Evolutionary conservation across 371 early-diverging fungal genomes (phyloP).

Genomic region (Conidiobolus incongruus): DNA sequence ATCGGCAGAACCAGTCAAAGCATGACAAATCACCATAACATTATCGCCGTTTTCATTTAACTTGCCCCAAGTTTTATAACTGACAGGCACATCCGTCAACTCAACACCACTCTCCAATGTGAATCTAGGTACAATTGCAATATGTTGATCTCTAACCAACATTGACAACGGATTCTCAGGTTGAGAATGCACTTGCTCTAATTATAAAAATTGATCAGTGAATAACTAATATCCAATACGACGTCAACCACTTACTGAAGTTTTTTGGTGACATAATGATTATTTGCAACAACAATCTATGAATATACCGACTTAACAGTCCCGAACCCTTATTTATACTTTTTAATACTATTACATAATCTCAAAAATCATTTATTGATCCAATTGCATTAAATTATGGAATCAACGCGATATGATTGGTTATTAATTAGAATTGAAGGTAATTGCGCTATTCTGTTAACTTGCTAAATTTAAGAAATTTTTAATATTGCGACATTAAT

Average conservation of each 20-base stretch:
- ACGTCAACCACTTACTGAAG: not conserved
- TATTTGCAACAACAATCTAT: too few relatives aligned
- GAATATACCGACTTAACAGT: too few relatives aligned
- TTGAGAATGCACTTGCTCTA: slow-evolving; percentile 9
- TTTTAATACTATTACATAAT: too few relatives aligned
- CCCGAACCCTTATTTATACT: too few relatives aligned
- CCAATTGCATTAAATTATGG: too few relatives aligned
- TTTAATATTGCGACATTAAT: too few relatives aligned
- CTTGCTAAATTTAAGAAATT: too few relatives aligned
- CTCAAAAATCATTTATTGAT: too few relatives aligned
- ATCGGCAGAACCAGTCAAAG: slow-evolving; percentile 84
- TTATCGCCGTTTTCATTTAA: slow-evolving; percentile 56
- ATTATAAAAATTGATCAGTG: not conserved
- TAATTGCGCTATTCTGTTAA: too few relatives aligned
- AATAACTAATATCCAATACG: not conserved
- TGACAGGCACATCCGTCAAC: slow-evolving; percentile 63
- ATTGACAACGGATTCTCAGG: slow-evolving; percentile 26
- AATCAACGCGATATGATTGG: too few relatives aligned
- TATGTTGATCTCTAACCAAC: slow-evolving; percentile 45
- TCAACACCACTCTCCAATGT: slow-evolving; percentile 51
- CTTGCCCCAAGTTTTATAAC: slow-evolving; percentile 90
- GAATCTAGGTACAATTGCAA: slow-evolving; percentile 44
- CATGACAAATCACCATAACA: slow-evolving; percentile 92
- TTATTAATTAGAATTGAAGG: too few relatives aligned
- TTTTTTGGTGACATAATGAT: too few relatives aligned